Evolutionary conservation across 495 filamentous ascomycete genomes (phyloP).

Genomic region (Geoglossum glabrum): DNA sequence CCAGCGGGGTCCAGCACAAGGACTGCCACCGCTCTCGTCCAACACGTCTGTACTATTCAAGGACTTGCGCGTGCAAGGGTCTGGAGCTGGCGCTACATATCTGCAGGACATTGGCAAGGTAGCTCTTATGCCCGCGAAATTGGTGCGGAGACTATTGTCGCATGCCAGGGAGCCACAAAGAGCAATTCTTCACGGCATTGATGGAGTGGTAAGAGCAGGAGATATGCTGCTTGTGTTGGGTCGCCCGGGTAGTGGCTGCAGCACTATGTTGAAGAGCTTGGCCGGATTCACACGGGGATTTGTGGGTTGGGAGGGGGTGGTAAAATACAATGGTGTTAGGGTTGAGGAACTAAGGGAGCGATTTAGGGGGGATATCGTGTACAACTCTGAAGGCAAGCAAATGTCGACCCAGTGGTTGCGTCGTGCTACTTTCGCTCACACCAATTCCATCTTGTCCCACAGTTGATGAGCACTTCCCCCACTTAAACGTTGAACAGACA

Average conservation of each 20-base stretch:
- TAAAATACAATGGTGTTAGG: slow-evolving; percentile 1
- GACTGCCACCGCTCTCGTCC: background rate
- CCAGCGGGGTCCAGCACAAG: background rate
- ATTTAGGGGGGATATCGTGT: slow-evolving; percentile 28
- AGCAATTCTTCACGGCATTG: slow-evolving; percentile 5
- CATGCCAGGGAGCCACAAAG: slow-evolving; percentile 2
- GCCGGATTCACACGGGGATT: background rate
- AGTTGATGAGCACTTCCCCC: too few relatives aligned
- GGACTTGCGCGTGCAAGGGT: background rate
- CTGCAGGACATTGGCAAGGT: background rate
- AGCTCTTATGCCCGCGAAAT: background rate
- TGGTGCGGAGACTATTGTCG: background rate
- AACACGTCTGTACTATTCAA: background rate
- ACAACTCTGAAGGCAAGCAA: slow-evolving; percentile 30
- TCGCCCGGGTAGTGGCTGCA: too few relatives aligned
- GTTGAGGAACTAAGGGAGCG: slow-evolving; percentile 16
- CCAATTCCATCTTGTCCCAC: too few relatives aligned
- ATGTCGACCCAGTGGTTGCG: background rate
- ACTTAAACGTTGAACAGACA: too few relatives aligned
- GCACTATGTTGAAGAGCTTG: too few relatives aligned
- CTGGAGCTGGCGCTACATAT: background rate
- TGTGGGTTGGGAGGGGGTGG: background rate
- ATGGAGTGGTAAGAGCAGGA: slow-evolving; percentile 12
- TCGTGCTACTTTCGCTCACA: background rate
- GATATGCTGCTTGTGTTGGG: slow-evolving; percentile 9